Conservation (phyloP, 768 basidiomycete species). For the Russula sp. region DNA sequence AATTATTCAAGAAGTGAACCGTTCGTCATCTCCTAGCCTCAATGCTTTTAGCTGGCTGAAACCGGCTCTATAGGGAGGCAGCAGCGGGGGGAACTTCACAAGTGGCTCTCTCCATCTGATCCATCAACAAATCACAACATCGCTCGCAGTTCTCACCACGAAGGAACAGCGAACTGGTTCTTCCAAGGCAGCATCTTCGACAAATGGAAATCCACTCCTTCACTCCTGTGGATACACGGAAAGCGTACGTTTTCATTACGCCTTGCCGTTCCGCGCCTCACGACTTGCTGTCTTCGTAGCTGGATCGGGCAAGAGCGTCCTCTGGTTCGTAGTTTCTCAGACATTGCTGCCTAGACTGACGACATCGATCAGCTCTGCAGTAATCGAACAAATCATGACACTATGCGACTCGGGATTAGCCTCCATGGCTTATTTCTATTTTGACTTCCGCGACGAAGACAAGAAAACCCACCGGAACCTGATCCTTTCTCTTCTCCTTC, state of each 20-base stretch:
- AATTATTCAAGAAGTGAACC: not conserved
- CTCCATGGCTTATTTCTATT: not conserved
- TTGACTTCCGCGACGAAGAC: not conserved
- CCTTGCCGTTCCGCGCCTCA: not conserved
- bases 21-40: not conserved
- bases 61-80: not conserved
- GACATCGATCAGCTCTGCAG: not conserved
- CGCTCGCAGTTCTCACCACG: not conserved
- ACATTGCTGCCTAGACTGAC: not conserved
- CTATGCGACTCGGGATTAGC: not conserved
- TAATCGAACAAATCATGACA: not conserved
- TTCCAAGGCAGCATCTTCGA: not conserved
- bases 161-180: conserved; percentile 1
- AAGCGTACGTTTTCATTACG: not conserved
- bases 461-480: not conserved
- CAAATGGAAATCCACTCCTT: not conserved
- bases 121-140: not conserved
- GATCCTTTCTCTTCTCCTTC: not conserved
- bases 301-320: not conserved
- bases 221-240: not conserved
- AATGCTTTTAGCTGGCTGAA: not conserved
- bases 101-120: conserved; percentile 5
- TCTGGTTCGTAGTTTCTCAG: not conserved
- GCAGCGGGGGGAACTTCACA: not conserved
- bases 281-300: not conserved